Evolutionary conservation across 148 eudicot species (phyloP).

Genomic region (Rhododendron ferrugineum): DNA sequence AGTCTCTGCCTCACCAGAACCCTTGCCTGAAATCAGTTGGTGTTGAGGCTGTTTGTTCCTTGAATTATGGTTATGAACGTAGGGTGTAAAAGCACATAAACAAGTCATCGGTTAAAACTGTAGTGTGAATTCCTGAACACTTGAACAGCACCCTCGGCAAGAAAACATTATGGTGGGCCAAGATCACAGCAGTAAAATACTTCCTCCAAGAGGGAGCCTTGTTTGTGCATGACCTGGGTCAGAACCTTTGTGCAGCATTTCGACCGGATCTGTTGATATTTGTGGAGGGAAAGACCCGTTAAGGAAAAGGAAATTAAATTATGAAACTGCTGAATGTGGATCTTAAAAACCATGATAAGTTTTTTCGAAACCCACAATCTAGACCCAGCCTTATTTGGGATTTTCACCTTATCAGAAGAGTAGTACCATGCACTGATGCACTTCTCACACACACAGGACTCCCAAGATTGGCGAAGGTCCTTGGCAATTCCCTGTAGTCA

Average conservation of each 20-base stretch:
- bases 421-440: too few relatives aligned
- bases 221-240: neutral
- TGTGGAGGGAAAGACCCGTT: neutral
- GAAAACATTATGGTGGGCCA: neutral
- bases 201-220: neutral
- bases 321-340: too few relatives aligned
- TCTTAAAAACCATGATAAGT: too few relatives aligned
- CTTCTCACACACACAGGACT: neutral
- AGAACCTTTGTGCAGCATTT: neutral
- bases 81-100: neutral
- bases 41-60: neutral
- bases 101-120: neutral
- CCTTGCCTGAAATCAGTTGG: neutral
- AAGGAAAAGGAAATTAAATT: neutral
- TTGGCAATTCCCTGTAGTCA: neutral
- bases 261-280: neutral
- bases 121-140: neutral
- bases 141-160: neutral
- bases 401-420: too few relatives aligned
- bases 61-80: neutral
- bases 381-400: too few relatives aligned
- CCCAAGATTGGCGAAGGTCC: neutral
- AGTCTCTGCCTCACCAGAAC: neutral
- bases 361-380: too few relatives aligned
- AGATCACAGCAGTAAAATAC: neutral